Conservation (phyloP, 768 basidiomycete genomes). For the Kwoniella dendrophila region DNA sequence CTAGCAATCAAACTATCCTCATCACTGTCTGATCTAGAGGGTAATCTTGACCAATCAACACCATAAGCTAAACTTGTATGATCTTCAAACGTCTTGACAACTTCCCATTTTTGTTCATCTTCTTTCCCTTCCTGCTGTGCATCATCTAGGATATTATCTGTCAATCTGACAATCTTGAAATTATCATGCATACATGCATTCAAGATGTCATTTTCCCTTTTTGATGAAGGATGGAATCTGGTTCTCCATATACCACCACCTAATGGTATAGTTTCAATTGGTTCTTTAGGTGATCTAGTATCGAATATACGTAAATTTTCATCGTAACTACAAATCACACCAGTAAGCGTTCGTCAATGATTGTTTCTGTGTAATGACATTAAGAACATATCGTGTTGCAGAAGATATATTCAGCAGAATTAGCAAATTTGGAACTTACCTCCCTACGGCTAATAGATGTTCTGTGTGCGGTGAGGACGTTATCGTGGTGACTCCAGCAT, state of each 20-base stretch:
- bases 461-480: constrained; percentile 79
- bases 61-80: constrained; percentile 90
- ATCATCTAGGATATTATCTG: constrained; percentile 21
- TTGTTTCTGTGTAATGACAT: neutral
- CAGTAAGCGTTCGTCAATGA: neutral
- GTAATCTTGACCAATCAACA: constrained; percentile 76
- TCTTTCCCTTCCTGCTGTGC: constrained; percentile 4
- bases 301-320: constrained; percentile 79
- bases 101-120: too few species aligned
- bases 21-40: constrained; percentile 26
- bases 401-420: neutral
- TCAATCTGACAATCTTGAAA: constrained; percentile 75
- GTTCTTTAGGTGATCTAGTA: constrained; percentile 65
- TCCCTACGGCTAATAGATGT: constrained; percentile 85
- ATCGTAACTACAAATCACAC: constrained; percentile 70
- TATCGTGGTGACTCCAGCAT: constrained; percentile 88
- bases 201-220: constrained; percentile 72
- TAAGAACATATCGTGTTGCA: neutral
- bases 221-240: constrained; percentile 83
- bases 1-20: constrained; percentile 60
- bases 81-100: constrained; percentile 67
- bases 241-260: constrained; percentile 95
- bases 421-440: constrained; percentile 61
- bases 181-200: constrained; percentile 99
- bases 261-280: constrained; percentile 67